These are phyloP conservation scores for Mycena kentingensis DNA, from an alignment of 768 basidiomycete species.

Conservation along the genomic window DNA sequence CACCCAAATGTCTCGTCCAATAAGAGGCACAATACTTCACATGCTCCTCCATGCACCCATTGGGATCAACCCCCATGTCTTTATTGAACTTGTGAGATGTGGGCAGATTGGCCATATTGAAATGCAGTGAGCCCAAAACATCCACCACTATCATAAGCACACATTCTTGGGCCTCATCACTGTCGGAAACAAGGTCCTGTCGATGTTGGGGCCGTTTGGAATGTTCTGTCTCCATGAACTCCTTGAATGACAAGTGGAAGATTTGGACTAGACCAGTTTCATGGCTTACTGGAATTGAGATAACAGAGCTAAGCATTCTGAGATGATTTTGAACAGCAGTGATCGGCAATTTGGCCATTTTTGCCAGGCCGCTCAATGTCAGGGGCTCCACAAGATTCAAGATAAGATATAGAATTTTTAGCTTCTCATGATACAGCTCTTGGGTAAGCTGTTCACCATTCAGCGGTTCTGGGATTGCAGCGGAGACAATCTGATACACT, in stretches of 20 bases:
- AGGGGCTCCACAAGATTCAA: constrained; percentile 7
- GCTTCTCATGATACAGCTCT: not conserved
- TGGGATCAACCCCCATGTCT: not conserved
- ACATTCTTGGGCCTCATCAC: not conserved
- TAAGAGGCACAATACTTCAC: not conserved
- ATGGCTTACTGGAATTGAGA: not conserved
- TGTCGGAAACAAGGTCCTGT: not conserved
- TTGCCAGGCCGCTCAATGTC: not conserved
- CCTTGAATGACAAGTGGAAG: not conserved
- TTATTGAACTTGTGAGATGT: constrained; percentile 3
- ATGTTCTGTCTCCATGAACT: not conserved
- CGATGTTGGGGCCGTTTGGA: not conserved
- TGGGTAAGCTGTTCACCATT: not conserved
- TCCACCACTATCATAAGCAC: not conserved
- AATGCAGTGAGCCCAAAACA: not conserved
- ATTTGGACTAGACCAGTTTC: not conserved
- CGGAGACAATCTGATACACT: not conserved
- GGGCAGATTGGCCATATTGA: constrained; percentile 9
- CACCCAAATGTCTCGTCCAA: not conserved
- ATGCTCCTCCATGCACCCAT: not conserved
- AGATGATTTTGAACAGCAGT: not conserved
- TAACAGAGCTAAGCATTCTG: not conserved
- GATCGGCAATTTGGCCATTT: not conserved
- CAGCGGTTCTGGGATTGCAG: not conserved
- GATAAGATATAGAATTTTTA: constrained; percentile 1